These are phyloP conservation scores for Euphorbia lathyris DNA, from an alignment of 345 rosid genomes.

Conservation along the genomic window DNA sequence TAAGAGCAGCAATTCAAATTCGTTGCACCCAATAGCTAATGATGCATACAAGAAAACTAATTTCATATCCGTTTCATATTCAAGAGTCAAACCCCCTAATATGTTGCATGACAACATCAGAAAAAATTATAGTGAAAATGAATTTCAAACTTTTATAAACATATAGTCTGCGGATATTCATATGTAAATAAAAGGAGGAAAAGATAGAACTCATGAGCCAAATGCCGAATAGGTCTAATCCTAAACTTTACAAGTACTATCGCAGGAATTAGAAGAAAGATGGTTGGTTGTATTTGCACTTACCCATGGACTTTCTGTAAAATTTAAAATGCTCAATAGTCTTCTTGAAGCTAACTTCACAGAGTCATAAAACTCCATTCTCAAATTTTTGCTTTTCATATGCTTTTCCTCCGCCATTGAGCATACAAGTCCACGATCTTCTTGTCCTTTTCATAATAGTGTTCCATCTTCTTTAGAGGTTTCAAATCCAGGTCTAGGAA, in stretches of 20 bases:
- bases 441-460: constrained; percentile 59
- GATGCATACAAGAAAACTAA: not conserved
- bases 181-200: not conserved
- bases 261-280: not conserved
- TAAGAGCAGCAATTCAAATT: not conserved
- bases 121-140: not conserved
- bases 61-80: not conserved
- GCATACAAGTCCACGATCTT: constrained; percentile 48
- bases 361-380: constrained; percentile 1
- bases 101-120: not conserved
- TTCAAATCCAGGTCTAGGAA: constrained; percentile 86
- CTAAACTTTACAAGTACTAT: constrained; percentile 8
- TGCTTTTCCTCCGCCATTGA: constrained; percentile 25
- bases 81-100: not conserved
- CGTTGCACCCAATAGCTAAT: not conserved
- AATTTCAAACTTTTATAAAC: not conserved
- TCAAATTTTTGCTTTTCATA: constrained; percentile 14
- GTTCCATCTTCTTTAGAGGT: constrained; percentile 69
- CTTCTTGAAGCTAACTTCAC: constrained; percentile 12
- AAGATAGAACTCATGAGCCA: not conserved
- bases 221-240: not conserved
- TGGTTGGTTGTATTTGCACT: constrained; percentile 5
- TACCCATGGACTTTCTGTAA: constrained; percentile 21
- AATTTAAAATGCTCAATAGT: not conserved
- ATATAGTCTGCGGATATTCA: not conserved